A percentile compares a stretch with the other conserved stretches of the same genome.
Evolutionary conservation across 2,329 filamentous ascomycete genomes (phyloP).

Genomic region (Apiospora hydei): DNA sequence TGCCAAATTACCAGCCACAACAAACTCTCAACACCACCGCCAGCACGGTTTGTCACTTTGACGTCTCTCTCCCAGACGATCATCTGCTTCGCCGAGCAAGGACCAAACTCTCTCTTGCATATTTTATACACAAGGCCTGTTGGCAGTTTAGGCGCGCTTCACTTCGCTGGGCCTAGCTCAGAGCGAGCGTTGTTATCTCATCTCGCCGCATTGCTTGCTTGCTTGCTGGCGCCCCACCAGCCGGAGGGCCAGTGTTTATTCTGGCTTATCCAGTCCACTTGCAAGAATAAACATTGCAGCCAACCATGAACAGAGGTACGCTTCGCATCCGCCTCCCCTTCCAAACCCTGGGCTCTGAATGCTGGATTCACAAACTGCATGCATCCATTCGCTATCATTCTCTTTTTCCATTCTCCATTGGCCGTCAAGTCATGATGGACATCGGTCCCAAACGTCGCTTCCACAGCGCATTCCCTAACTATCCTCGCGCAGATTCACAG

Average conservation of each 20-base stretch:
- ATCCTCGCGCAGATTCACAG: constrained; percentile 36
- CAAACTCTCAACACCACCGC: constrained; percentile 20
- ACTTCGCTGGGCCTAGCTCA: constrained; percentile 14
- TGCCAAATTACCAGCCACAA: constrained; percentile 23
- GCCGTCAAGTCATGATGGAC: constrained; percentile 19
- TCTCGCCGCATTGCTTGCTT: constrained; percentile 20
- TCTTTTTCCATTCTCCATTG: neutral
- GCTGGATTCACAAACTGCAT: neutral
- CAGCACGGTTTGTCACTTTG: constrained; percentile 20
- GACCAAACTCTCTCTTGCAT: constrained; percentile 7
- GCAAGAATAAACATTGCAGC: constrained; percentile 27
- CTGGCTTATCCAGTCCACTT: constrained; percentile 17
- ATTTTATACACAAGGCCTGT: neutral
- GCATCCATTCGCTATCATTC: constrained; percentile 15
- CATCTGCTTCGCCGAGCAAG: constrained; percentile 8
- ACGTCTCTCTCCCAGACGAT: constrained; percentile 17
- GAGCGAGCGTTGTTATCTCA: constrained; percentile 20
- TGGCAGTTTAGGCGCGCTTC: constrained; percentile 10
- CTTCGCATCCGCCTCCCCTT: constrained; percentile 13
- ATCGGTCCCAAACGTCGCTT: constrained; percentile 19
- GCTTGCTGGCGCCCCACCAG: constrained; percentile 25
- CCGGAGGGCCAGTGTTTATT: constrained; percentile 29
- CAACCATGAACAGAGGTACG: constrained; percentile 28
- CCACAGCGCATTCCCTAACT: constrained; percentile 26
- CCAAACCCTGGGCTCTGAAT: constrained; percentile 10